Base-by-base conservation (phyloP, 306 rosid genomes). In the Sicyos baderoa region DNA sequence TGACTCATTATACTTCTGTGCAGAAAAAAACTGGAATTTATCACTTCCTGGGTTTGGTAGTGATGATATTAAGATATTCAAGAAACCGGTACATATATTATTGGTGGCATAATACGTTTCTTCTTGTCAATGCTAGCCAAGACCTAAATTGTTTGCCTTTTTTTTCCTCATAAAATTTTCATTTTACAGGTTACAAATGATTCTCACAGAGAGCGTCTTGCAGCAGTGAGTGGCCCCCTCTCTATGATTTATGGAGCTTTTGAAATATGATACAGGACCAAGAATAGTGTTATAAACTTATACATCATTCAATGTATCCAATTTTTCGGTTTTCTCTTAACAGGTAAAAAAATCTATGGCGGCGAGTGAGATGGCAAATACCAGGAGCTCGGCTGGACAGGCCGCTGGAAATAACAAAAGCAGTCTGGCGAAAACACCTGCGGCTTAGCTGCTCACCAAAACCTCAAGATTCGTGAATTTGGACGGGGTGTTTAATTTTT, bases 1-100 rank as follows among this genome's bases (percentile, higher is more conserved):
- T 48, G 70, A 67, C 10, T 53, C 8, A 75, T 56, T 67, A 40
- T 67, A 18, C 73, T 55, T 79, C 49, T 69, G 42, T 75, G 6
- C 85, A 93, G 97, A 93, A 82, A 91, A 84, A 78, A 83, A 81
- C 77, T 93, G 97, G 99, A 90, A 84, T 76, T 82, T 93, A 70
- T 72, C 90, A 53, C 96, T 93, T 82, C 96, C 97, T 75, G 97
- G 97, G 68, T 93, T 93, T 77, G 88, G 87, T 45, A 86, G 97
- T 29, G 99, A 93, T 69, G 97, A 93, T 78, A 93, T 93, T 72
- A 93, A 93, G 79, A 77, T 86, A 82, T 90, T 73, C 84, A 86
- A 74, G 74, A 93, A 82, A 82, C 96, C 76, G 52, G 99, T 90
- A 74, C 76, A 81, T 74, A 29, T 64, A 21, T 55, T 17, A 56